Base-by-base conservation (phyloP, 148 eudicot species). In the Silene latifolia region DNA sequence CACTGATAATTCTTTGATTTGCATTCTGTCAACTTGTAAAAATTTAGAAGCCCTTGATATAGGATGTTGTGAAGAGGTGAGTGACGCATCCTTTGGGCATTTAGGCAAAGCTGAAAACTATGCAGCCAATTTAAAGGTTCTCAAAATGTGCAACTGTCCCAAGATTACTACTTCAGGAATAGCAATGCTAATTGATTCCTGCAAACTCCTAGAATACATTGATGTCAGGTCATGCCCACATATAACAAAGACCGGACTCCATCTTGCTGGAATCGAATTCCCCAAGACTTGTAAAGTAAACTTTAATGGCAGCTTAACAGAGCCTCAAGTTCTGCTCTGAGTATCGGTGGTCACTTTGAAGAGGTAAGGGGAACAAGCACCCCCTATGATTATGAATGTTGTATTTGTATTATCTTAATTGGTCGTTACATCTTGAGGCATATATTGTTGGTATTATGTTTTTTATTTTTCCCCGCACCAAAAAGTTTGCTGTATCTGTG, bases 191-290 rank as follows among this genome's bases (percentile, higher is more conserved):
- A 75, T 92, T 77, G 79, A 80, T 75, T 81, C 83, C 7, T 96
- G 99, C 81, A 85, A 80, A 81, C 71, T 71, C 44, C 84, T 96
- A 11, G 87, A 90, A 60, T 96, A 92, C 84, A 88, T 96, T 46
- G 99, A 96, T 84, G 92, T 92, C 14, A 85, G 97, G 79, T 90
- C 97, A 47, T 95, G 97, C 74, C 99, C 96, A 0, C 88, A 81
- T 69, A 75, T 92, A 53, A 89, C 94, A 0, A 85, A 88, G 84
- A 86, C 85, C 2, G 81, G 81, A 59, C 88, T 95, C 53, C 87
- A 85, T 39, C 89, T 87, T 76, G 95, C 91, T 74, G 99, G 95
- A 14, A 35, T 96, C 76, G 78, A 82, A 83, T 82, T 89, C 74
- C 97, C 97, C 0, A 74, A 80, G 32, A 70, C 48, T 47, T 96